These are phyloP conservation scores for Talaromyces funiculosus DNA, from an alignment of 2,329 filamentous ascomycete genomes.

Conservation along the genomic window DNA sequence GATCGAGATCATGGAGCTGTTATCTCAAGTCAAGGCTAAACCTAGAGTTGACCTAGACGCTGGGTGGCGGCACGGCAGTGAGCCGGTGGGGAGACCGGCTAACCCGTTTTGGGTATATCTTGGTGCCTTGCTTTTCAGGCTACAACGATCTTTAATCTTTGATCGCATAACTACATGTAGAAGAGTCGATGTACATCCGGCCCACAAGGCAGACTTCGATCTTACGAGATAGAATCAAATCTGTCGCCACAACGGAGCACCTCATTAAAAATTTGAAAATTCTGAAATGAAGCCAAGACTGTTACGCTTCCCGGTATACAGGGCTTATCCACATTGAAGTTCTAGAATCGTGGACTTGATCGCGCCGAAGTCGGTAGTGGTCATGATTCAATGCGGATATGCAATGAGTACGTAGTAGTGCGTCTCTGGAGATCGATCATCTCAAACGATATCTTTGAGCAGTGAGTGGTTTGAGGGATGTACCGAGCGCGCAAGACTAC, in stretches of 20 bases:
- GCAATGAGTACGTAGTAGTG: neutral
- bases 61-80: neutral
- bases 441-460: no score
- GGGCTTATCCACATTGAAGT: neutral
- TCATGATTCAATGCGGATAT: neutral
- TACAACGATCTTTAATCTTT: neutral
- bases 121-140: neutral
- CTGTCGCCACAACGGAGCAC: neutral
- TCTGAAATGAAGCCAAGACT: neutral
- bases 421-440: neutral
- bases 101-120: neutral
- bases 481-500: neutral
- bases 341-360: neutral
- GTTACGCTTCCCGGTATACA: neutral
- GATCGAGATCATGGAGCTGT: neutral
- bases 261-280: neutral
- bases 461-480: neutral
- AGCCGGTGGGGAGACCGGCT: conserved; percentile 4
- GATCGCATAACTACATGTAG: no score
- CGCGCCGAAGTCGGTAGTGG: neutral
- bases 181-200: neutral
- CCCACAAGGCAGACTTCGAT: neutral
- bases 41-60: neutral
- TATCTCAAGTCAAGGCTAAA: neutral
- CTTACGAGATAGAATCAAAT: neutral